Evolutionary conservation across 139 green algal species (phyloP), one percentile per base, ranked within the genome.

Genomic region (Gonium pectorale): DNA sequence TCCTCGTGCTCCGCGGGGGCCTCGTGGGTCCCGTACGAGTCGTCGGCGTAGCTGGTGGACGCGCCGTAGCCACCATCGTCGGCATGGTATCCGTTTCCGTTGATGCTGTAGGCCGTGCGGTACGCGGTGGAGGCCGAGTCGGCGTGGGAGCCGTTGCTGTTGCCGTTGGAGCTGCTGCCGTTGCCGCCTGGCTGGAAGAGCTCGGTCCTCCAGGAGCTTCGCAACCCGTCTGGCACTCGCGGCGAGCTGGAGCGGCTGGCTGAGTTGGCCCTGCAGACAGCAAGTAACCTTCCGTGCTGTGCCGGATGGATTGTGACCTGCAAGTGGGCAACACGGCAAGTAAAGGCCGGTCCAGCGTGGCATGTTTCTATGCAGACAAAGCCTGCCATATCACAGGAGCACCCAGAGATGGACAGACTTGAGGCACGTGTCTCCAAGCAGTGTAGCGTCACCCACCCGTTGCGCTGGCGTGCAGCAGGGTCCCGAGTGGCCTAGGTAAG

Each of bases 181-280:
- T 56, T 44, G 31, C 66, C 49, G n/a, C n/a, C n/a, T n/a, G n/a
- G n/a, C n/a, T n/a, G n/a, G n/a, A n/a, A n/a, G 38, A 81, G 54
- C 40, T 81, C 73, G 7, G 37, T 41, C 2, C 73, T 27, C 73
- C 73, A 81, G 19, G 54, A 70, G 54, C 26, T 59, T 13, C 73
- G 56, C 73, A 54, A 81, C 21, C 26, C 51, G 5, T 2, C 51
- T 2, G 51, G 17, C 35, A 52, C 0, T 52, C 52, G 49, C 27
- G 72, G 37, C 5, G 72, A 80, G 52, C 72, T 67, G 26, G 52
- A 66, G 11, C n/a, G 52, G 1, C 33, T 22, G 9, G 72, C 29
- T 29, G 5, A 17, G 2, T 29, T n/a, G 27, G 52, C 5, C 22
- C 26, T 51, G 13, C 35, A 7, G 7, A 79, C 46, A 5, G 66